Evolutionary conservation across 1,284 basidiomycete species (phyloP).

Genomic region (Fomitopsis pinicola): DNA sequence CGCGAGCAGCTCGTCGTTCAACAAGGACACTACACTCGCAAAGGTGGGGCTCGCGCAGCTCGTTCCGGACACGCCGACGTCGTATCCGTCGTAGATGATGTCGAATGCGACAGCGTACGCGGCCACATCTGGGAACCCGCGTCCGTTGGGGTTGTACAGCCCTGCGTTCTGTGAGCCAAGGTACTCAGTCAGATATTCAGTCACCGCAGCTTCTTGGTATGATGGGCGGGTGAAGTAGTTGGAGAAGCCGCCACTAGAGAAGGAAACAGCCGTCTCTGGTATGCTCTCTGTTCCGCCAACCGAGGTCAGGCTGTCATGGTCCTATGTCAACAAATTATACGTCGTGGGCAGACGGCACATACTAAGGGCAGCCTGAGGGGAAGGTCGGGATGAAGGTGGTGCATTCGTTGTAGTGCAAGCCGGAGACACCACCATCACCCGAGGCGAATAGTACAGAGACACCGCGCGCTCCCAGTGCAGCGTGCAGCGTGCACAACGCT

Average conservation of each 20-base stretch:
- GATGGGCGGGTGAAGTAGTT: slow-evolving; percentile 50
- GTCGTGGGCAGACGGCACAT: slow-evolving; percentile 42
- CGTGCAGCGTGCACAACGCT: slow-evolving; percentile 17
- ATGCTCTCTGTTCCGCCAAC: not conserved
- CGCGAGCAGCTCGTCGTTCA: slow-evolving; percentile 53
- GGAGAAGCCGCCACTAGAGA: slow-evolving; percentile 65
- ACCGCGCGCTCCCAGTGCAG: slow-evolving; percentile 53
- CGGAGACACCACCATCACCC: slow-evolving; percentile 60
- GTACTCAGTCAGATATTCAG: slow-evolving; percentile 32
- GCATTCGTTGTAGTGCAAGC: slow-evolving; percentile 40
- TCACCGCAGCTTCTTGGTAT: slow-evolving; percentile 45
- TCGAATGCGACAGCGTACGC: slow-evolving; percentile 40
- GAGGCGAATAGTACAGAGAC: slow-evolving; percentile 59
- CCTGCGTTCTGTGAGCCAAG: slow-evolving; percentile 45
- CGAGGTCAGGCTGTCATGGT: not conserved
- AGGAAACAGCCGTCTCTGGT: slow-evolving; percentile 46
- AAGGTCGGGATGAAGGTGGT: slow-evolving; percentile 59
- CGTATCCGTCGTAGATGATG: slow-evolving; percentile 44
- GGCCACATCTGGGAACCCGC: slow-evolving; percentile 7
- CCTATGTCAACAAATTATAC: not conserved
- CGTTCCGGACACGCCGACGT: slow-evolving; percentile 46
- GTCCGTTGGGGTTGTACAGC: slow-evolving; percentile 46
- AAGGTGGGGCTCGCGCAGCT: slow-evolving; percentile 39
- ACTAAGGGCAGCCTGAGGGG: slow-evolving; percentile 57
- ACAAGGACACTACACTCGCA: slow-evolving; percentile 48